phyloP scores from a whole-genome alignment of 768 basidiomycete species.

The Boletus fagicola region DNA sequence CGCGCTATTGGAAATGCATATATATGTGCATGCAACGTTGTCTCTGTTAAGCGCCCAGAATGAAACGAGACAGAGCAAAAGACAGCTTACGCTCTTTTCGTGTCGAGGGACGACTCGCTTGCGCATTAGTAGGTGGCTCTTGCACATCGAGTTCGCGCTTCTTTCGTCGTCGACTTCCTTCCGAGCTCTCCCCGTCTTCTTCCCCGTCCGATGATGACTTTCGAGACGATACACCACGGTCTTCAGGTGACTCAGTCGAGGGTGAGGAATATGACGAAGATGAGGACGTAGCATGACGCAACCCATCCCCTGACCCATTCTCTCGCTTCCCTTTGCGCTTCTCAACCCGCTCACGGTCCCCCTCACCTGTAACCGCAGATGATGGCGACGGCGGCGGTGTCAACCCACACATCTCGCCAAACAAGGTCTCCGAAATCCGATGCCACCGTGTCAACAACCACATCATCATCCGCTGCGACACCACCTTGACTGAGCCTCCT shows the following conservation, averaged over 20 bases:
- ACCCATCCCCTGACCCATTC: not conserved
- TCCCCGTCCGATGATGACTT: slow-evolving; percentile 13
- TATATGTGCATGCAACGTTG: not conserved
- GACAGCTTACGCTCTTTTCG: slow-evolving; percentile 18
- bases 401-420: slow-evolving; percentile 28
- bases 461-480: slow-evolving; percentile 31
- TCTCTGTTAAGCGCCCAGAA: not conserved
- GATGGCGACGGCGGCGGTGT: slow-evolving; percentile 13
- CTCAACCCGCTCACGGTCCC: slow-evolving; percentile 8
- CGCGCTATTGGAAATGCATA: not conserved
- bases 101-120: not conserved
- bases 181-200: slow-evolving; percentile 12
- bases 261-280: slow-evolving; percentile 14
- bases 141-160: slow-evolving; percentile 17
- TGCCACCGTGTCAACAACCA: slow-evolving; percentile 34
- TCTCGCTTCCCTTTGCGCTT: slow-evolving; percentile 17
- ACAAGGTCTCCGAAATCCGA: slow-evolving; percentile 25
- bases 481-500: slow-evolving; percentile 30
- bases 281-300: not conserved
- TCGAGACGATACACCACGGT: slow-evolving; percentile 2
- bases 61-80: not conserved
- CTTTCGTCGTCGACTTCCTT: slow-evolving; percentile 19
- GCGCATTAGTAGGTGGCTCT: not conserved
- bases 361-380: not conserved
- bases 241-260: slow-evolving; percentile 13